A percentile compares a stretch with the other conserved stretches of the same genome.
These are phyloP conservation scores for Boletus sp. DNA, from an alignment of 1,284 basidiomycete genomes.

Conservation along the genomic window DNA sequence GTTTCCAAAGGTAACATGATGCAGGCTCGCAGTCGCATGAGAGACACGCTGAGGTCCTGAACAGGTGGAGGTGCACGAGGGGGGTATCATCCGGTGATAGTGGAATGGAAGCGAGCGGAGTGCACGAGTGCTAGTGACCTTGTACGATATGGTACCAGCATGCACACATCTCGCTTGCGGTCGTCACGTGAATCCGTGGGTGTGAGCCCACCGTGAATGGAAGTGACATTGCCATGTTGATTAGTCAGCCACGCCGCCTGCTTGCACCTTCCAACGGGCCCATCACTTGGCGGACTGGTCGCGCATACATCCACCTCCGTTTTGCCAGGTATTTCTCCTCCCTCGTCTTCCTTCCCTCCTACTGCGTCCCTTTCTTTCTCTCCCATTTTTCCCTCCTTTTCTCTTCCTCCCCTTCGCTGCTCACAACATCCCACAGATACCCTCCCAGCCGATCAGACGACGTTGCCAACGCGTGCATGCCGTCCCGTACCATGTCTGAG, in stretches of 20 bases:
- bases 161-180: constrained; percentile 1
- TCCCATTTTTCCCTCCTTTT: background rate
- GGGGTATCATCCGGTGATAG: constrained; percentile 17
- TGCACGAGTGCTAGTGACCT: constrained; percentile 25
- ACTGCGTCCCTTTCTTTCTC: background rate
- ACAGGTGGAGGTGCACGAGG: constrained; percentile 34
- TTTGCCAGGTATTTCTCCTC: constrained; percentile 16
- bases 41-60: constrained; percentile 19
- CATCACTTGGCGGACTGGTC: constrained; percentile 26
- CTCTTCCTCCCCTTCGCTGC: background rate
- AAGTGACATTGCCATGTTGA: constrained; percentile 23
- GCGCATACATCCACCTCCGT: constrained; percentile 27
- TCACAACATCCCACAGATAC: constrained; percentile 4
- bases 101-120: constrained; percentile 19
- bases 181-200: constrained; percentile 19
- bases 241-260: constrained; percentile 32
- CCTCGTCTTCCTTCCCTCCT: background rate
- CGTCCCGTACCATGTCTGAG: constrained; percentile 40
- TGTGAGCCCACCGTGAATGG: constrained; percentile 4
- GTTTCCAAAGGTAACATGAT: constrained; percentile 61
- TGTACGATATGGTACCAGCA: constrained; percentile 6
- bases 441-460: constrained; percentile 23
- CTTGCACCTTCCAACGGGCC: constrained; percentile 26
- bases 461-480: constrained; percentile 32
- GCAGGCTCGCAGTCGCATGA: constrained; percentile 7